Percentiles rank a stretch among this genome's conserved stretches.
These are phyloP conservation scores for Firmiana major DNA, from an alignment of 345 rosid species.

Conservation along the genomic window DNA sequence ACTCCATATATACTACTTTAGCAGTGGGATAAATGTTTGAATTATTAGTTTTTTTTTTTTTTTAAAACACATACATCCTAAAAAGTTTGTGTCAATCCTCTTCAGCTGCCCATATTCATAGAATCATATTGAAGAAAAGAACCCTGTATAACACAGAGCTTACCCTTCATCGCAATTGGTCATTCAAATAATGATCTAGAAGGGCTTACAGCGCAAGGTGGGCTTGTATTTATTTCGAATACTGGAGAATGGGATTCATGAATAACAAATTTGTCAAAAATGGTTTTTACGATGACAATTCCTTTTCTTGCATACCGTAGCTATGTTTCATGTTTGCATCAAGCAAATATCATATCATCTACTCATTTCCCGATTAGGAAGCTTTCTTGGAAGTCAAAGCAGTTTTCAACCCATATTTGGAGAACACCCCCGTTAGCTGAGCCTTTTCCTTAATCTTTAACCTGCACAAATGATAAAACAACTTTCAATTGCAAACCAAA, in stretches of 20 bases:
- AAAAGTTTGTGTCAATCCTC: no score
- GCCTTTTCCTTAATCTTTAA: slow-evolving; percentile 79
- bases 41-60: no score
- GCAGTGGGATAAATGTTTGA: no score
- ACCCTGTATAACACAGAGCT: no score
- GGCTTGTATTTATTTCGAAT: not conserved
- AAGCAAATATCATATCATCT: not conserved
- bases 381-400: slow-evolving; percentile 32
- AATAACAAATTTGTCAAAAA: not conserved
- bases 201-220: no score
- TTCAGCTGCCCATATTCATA: no score
- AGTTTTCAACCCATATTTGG: slow-evolving; percentile 60
- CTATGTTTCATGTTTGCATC: not conserved
- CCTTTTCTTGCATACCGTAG: not conserved
- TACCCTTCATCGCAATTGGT: no score
- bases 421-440: slow-evolving; percentile 53
- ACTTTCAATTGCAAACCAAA: not conserved
- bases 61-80: no score
- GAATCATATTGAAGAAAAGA: no score
- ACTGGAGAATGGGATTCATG: not conserved
- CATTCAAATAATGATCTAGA: no score
- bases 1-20: no score
- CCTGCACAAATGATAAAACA: slow-evolving; percentile 33
- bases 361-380: slow-evolving; percentile 18
- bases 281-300: not conserved